Base-by-base conservation (phyloP, 2,329 filamentous ascomycete genomes). In the Endothia cerciana region DNA sequence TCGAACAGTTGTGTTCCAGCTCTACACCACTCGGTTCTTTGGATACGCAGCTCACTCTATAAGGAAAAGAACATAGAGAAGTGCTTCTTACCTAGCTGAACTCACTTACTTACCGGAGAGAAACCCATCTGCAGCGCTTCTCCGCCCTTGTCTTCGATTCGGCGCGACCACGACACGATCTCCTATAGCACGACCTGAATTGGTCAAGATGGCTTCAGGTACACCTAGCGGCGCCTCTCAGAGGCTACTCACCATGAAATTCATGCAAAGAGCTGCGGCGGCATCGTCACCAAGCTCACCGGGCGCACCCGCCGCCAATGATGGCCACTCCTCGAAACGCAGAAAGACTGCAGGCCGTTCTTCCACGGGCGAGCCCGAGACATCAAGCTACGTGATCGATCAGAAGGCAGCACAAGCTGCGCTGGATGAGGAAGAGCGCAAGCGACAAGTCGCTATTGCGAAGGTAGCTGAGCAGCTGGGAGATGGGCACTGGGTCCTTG, bases 181-280 rank as follows among this genome's bases (percentile, higher is more conserved):
- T 13, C 7, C 22, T 13, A 28, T 13, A 30, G 8, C 5, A 22
- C 58, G 45, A 53, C n/a, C 4, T 13, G 25, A 22, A 36, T 15
- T 28, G 19, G 36, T 28, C 67, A 74, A 72, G 58, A 83, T 84
- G 77, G 77, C 83, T 71, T 78, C 83, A 68, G 79, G 82, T 74
- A 88, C 82, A 67, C 82, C 87, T 57, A 86, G 86, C 77, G 84
- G 83, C 56, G 93, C 96, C 88, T 97, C 94, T 69, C 94, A 91
- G 66, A 89, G 93, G 71, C 89, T 97, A 58, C 84, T 96, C 74
- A 94, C 91, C 45, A 97, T 97, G 93, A 97, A 97, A 82, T 97
- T 97, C 76, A 97, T 97, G 94, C 94, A 97, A 82, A 87, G 94
- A 73, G 91, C 91, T 69, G 90, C 89, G 60, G 88, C 89, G 60